These are phyloP conservation scores for Climacium dendroides DNA, from an alignment of 225 moss, liverwort and hornwort species.

Conservation along the genomic window DNA sequence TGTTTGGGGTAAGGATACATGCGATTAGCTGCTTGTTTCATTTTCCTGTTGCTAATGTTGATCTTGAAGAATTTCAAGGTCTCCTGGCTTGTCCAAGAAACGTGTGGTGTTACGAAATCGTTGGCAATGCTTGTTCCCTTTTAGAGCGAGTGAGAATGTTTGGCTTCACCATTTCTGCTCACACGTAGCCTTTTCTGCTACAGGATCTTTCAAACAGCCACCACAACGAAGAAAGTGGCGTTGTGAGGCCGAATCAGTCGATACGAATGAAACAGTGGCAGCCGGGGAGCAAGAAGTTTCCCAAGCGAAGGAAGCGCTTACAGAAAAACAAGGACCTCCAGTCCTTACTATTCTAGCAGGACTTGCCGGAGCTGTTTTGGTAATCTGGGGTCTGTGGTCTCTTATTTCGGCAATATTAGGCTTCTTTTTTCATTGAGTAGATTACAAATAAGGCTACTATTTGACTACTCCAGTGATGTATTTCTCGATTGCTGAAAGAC, in stretches of 20 bases:
- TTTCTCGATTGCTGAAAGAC: not conserved
- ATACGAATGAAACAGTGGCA: conserved; percentile 16
- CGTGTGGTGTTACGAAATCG: not conserved
- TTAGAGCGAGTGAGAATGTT: not conserved
- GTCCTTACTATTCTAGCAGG: conserved; percentile 30
- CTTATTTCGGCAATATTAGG: conserved; percentile 13
- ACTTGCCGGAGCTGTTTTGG: conserved; percentile 16
- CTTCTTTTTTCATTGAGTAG: conserved; percentile 17
- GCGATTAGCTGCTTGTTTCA: not conserved
- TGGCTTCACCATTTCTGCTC: not conserved
- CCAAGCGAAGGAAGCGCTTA: conserved; percentile 3
- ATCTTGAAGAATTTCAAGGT: not conserved
- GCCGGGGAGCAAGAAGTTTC: conserved; percentile 3
- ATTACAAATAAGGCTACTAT: not conserved
- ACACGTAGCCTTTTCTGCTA: not conserved
- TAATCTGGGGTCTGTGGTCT: conserved; percentile 31
- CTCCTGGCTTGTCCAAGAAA: not conserved
- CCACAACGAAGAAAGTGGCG: conserved; percentile 3
- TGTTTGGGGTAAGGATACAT: not conserved
- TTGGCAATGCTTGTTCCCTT: not conserved
- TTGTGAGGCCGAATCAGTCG: conserved; percentile 28
- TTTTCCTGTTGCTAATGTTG: not conserved
- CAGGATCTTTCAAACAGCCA: not conserved
- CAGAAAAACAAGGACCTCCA: conserved; percentile 28
- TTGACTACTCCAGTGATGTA: not conserved